Conservation (phyloP, 2,329 filamentous ascomycete genomes). For the Chalaropsis ovoidea region DNA sequence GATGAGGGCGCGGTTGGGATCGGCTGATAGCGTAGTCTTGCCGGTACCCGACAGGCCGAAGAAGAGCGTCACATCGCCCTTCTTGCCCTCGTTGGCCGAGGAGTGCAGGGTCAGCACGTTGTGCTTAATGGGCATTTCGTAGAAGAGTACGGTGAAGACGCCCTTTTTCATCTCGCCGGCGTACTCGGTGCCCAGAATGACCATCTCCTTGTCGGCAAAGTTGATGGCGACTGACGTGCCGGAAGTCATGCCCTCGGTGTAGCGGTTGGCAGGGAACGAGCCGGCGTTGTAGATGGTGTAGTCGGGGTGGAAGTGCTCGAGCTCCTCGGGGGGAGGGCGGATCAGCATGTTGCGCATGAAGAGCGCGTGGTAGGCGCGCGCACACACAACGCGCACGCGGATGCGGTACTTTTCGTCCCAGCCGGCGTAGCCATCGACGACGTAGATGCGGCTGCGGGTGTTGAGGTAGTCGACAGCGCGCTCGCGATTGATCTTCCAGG, state of each 20-base stretch:
- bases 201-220: conserved; percentile 99
- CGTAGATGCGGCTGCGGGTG: conserved; percentile 97
- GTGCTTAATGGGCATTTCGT: conserved; percentile 99
- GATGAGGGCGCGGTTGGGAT: conserved; percentile 91
- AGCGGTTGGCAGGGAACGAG: conserved; percentile 96
- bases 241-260: conserved; percentile 96
- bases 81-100: conserved; percentile 90
- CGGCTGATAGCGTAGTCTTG: conserved; percentile 96
- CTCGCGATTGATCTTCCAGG: conserved; percentile 99
- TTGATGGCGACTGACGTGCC: conserved; percentile 97
- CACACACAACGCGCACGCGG: conserved; percentile 93
- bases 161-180: conserved; percentile 98
- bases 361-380: conserved; percentile 95
- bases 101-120: conserved; percentile 97
- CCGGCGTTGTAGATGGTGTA: conserved; percentile 99
- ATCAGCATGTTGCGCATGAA: conserved; percentile 99
- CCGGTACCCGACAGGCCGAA: conserved; percentile 97
- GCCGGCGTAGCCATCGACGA: conserved; percentile 91
- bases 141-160: conserved; percentile 97
- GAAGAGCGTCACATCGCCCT: conserved; percentile 96
- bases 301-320: conserved; percentile 96
- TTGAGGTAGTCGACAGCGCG: conserved; percentile 98
- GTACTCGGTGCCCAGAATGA: conserved; percentile 97
- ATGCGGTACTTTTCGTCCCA: conserved; percentile 99
- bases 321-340: conserved; percentile 78